Conservation (phyloP, 192 early-diverging fungal genomes). For the Thoreauomyces humboldtii region DNA sequence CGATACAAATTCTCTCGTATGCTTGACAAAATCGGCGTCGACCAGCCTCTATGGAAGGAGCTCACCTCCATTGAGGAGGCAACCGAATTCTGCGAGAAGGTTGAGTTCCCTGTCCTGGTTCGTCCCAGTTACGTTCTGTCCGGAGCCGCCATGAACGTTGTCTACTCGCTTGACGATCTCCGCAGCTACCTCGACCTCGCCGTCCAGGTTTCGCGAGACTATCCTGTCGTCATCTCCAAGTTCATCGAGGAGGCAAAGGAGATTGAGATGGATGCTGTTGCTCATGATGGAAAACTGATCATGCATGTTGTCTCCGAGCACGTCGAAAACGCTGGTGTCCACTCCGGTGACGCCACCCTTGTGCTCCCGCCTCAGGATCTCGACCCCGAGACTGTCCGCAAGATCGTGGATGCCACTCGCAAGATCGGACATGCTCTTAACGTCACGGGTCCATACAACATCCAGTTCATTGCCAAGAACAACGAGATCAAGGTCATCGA, state of each 20-base stretch:
- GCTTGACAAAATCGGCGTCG: conserved; percentile 87
- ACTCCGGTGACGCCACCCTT: conserved; percentile 96
- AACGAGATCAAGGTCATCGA: conserved; percentile 99
- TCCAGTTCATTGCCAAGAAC: conserved; percentile 99
- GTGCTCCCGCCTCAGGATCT: conserved; percentile 94
- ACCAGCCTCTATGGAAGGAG: conserved; percentile 97
- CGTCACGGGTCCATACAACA: conserved; percentile 97
- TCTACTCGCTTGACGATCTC: conserved; percentile 71
- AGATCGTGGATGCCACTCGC: conserved; percentile 87
- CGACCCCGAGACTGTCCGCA: conserved; percentile 88
- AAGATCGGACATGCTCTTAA: conserved; percentile 92
- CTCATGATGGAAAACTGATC: conserved; percentile 75
- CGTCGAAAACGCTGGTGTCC: conserved; percentile 95
- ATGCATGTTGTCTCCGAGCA: conserved; percentile 93
- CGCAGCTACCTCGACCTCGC: conserved; percentile 74
- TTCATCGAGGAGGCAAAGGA: conserved; percentile 93
- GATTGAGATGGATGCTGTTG: conserved; percentile 94
- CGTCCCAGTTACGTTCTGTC: conserved; percentile 96
- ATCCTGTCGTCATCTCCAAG: conserved; percentile 97
- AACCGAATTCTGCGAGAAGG: conserved; percentile 74
- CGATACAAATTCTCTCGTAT: conserved; percentile 92
- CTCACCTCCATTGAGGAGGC: conserved; percentile 81
- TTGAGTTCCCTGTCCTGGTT: conserved; percentile 87
- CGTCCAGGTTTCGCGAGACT: conserved; percentile 83
- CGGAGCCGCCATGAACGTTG: conserved; percentile 97